Evolutionary conservation across 176 grass and related monocot species (phyloP), one percentile per base, ranked within the genome.

Genomic region (Cenchrus americanus): DNA sequence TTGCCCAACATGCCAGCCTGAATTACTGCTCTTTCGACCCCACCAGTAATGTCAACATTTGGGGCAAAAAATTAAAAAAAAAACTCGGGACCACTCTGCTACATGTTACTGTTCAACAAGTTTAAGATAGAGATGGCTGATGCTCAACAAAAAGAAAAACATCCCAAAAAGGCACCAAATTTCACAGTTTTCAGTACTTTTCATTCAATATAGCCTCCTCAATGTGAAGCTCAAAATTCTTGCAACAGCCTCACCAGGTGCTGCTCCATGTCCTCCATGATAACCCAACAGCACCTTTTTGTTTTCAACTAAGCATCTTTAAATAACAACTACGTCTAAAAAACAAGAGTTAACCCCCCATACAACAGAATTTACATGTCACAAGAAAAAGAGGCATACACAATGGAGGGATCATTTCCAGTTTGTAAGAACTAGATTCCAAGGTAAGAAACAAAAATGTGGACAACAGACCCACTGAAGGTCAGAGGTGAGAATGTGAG

Each of bases 341-440:
- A 62, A 78, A 85, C 42, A 19, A 60, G 41, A 63, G 58, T 10
- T 68, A 42, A 87, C 64, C 71, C 49, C 41, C 83, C 19, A 22
- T 5, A 17, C 26, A 19, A 51, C 52, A 82, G 44, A 63, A 86
- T 86, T 86, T 79, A 79, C 66, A 64, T 86, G 75, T 51, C 27
- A 63, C 52, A n/a, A n/a, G 24, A 82, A 79, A 71, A 52, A 53
- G 43, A 53, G 41, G 26, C 51, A 66, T 19, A 69, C 49, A 76
- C 41, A 69, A 52, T 42, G 62, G 82, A 47, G 42, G 51, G 78
- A 10, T 42, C 40, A 51, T 77, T 83, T 77, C 54, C 54, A 77
- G 79, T 50, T 77, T 69, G 54, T 83, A 63, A 62, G 53, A 77
- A 44, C 71, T 76, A 70, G 66, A 87, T 42, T 77, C 44, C 84